phyloP scores from a whole-genome alignment of 192 early-diverging fungal species.

The Coemansia erecta region DNA sequence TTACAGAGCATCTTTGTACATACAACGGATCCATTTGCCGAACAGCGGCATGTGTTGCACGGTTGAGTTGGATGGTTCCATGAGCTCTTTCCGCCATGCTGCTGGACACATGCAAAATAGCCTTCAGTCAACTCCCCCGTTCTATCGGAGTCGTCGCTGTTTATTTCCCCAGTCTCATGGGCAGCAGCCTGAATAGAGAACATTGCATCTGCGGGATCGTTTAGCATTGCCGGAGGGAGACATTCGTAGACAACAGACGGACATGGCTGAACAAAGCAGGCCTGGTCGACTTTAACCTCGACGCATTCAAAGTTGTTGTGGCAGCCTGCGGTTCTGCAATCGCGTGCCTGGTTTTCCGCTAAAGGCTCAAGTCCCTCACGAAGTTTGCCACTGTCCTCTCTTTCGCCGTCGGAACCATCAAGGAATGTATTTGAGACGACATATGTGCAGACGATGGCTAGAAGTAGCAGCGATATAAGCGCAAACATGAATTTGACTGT shows the following conservation, averaged over 20 bases:
- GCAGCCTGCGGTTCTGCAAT: conserved; percentile 44
- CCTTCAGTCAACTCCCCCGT: conserved; percentile 23
- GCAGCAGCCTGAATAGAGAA: conserved; percentile 12
- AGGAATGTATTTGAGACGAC: conserved; percentile 13
- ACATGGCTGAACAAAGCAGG: conserved; percentile 37
- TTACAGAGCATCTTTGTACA: conserved; percentile 48
- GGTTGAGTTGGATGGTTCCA: conserved; percentile 29
- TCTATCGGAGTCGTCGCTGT: background rate
- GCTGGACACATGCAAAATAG: conserved; percentile 30
- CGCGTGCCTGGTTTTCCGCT: background rate
- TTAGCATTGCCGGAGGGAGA: conserved; percentile 21
- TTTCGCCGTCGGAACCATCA: background rate
- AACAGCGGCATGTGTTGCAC: conserved; percentile 45
- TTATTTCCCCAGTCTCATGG: conserved; percentile 7
- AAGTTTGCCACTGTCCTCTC: background rate
- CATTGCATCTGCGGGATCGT: conserved; percentile 21
- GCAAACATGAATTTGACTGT: conserved; percentile 11
- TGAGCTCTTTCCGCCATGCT: conserved; percentile 21
- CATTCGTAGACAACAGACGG: conserved; percentile 31
- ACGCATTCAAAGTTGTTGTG: conserved; percentile 24
- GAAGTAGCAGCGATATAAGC: background rate
- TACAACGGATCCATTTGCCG: conserved; percentile 18
- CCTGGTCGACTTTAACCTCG: conserved; percentile 16
- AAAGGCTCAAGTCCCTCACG: conserved; percentile 4
- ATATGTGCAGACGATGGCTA: conserved; percentile 10